A percentile compares a stretch with the other conserved stretches of the same genome.
Conservation (phyloP, 1,284 basidiomycete genomes). For the Marasmius tenuissimus region DNA sequence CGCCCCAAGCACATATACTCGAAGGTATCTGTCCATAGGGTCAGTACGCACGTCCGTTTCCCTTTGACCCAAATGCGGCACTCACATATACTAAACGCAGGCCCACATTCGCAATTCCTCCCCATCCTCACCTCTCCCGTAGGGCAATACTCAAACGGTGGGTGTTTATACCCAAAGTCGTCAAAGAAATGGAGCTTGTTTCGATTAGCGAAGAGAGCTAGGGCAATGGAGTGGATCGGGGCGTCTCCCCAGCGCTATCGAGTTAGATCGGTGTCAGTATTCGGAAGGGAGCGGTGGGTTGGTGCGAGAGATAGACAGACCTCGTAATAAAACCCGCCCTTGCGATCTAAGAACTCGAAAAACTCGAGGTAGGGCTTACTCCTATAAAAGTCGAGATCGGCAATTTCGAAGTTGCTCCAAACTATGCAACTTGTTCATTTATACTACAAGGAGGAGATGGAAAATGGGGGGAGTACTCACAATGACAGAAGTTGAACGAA, state of each 20-base stretch:
- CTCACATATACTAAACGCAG: too few species aligned
- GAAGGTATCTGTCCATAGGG: too few species aligned
- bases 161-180: conserved; percentile 60
- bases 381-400: conserved; percentile 80
- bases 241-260: conserved; percentile 79
- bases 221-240: conserved; percentile 79
- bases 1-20: too few species aligned
- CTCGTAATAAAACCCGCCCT: conserved; percentile 89
- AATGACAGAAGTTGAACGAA: conserved; percentile 81
- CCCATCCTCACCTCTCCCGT: conserved; percentile 39
- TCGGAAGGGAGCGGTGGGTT: neutral
- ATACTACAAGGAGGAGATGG: neutral
- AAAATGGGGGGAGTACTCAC: conserved; percentile 37
- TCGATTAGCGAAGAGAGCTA: conserved; percentile 63
- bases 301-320: conserved; percentile 29
- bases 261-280: neutral
- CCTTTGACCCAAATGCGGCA: too few species aligned
- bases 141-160: conserved; percentile 65
- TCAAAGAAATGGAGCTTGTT: conserved; percentile 74
- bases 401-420: conserved; percentile 89
- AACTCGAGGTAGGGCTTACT: conserved; percentile 74
- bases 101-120: conserved; percentile 50
- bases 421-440: conserved; percentile 34
- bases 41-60: too few species aligned
- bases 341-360: conserved; percentile 75